phyloP scores from a whole-genome alignment of 805 yeast species.

The Metschnikowia bowlesiae region DNA sequence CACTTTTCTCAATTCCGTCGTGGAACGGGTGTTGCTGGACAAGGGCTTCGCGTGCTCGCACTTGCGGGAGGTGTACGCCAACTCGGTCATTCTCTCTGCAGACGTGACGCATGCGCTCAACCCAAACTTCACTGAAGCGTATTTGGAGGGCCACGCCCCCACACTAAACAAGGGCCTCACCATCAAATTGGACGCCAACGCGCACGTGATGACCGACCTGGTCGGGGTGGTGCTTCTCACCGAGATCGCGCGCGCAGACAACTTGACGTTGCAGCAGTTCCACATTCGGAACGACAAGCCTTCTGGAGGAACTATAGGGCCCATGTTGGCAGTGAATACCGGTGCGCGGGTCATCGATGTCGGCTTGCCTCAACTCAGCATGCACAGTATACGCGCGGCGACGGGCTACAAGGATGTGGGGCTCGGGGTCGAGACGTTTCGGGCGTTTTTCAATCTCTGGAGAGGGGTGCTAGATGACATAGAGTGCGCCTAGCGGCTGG shows the following conservation, averaged over 20 bases:
- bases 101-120: constrained; percentile 43
- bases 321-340: constrained; percentile 31
- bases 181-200: constrained; percentile 34
- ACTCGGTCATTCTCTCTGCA: constrained; percentile 35
- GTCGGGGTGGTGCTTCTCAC: constrained; percentile 25
- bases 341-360: constrained; percentile 39
- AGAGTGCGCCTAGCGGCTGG: constrained; percentile 4
- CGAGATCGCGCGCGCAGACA: constrained; percentile 21
- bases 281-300: constrained; percentile 39
- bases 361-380: constrained; percentile 39
- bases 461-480: constrained; percentile 7
- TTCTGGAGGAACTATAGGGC: constrained; percentile 43
- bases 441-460: constrained; percentile 30
- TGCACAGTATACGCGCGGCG: constrained; percentile 39
- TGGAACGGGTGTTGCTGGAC: constrained; percentile 13
- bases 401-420: constrained; percentile 39
- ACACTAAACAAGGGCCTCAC: constrained; percentile 37
- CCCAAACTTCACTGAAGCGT: constrained; percentile 34
- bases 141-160: constrained; percentile 32
- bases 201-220: constrained; percentile 36
- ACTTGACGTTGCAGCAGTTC: constrained; percentile 31
- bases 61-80: constrained; percentile 21
- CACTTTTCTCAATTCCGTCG: constrained; percentile 24
- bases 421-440: constrained; percentile 32
- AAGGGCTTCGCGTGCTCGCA: constrained; percentile 6